phyloP scores from a whole-genome alignment of 306 rosid species.

The Rosa rugosa region DNA sequence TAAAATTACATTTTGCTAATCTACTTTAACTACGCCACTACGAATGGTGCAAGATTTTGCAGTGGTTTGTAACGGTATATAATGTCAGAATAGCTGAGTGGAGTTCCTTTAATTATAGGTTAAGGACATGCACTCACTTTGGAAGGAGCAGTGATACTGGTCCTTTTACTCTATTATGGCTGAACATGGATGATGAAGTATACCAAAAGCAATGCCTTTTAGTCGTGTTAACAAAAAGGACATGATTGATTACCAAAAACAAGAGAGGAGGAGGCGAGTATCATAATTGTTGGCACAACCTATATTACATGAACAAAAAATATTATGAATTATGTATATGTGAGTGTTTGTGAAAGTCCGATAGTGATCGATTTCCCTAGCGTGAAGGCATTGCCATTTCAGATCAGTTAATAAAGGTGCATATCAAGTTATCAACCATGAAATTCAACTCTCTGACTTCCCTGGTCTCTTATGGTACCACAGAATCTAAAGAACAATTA shows the following conservation, averaged over 20 bases:
- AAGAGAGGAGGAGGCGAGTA: background rate
- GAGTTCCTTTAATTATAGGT: conserved; percentile 1
- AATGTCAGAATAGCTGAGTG: background rate
- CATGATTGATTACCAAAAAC: background rate
- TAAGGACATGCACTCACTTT: background rate
- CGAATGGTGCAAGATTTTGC: conserved; percentile 13
- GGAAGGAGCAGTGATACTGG: background rate
- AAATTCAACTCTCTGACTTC: background rate
- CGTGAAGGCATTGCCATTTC: background rate
- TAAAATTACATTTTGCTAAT: background rate
- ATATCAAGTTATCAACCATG: background rate
- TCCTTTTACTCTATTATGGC: background rate
- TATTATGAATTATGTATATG: background rate
- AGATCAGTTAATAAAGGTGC: background rate
- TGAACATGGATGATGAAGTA: background rate
- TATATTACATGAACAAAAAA: background rate
- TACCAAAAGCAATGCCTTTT: background rate
- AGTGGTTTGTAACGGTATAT: background rate
- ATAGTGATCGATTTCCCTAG: background rate
- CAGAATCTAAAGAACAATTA: background rate
- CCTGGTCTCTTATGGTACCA: background rate
- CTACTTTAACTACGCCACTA: conserved; percentile 5
- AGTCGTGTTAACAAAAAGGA: background rate
- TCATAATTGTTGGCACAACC: background rate
- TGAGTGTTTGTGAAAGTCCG: background rate